Base-by-base conservation (phyloP, 768 basidiomycete genomes). In the Stropharia rugosoannulata region DNA sequence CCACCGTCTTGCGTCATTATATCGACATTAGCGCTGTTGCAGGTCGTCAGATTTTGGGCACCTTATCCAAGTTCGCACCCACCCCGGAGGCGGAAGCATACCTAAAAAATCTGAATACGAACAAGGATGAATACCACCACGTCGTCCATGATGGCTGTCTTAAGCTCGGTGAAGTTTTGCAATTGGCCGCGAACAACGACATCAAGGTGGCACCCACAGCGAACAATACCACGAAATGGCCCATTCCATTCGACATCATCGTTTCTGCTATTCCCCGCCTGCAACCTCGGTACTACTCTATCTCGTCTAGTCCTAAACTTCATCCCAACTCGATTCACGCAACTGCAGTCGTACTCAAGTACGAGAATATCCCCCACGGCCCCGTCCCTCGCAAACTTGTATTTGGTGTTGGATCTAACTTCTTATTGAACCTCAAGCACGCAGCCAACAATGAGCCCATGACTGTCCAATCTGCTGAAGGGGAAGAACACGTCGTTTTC, bases 241-340 rank as follows among this genome's bases (percentile, higher is more conserved):
- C 80, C 9, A 96, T 98, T 62, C 96, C 97, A 47, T 97, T 99
- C 70, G 97, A 99, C 69, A 89, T 95, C 69, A 87, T 99, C 61
- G 87, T 99, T 51, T 98, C 95, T 6, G 87, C 90, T 49, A 87
- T 96, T 56, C 85, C 93, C 38, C 93, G 97, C 60, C 83, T 99
- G 16, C 96, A 98, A 69, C 95, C 97, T 35, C 89, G 97, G 54
- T 99, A 91, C 77, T 99, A 96, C 73, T 99, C 97, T 35, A 98
- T 99, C 70, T 98, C 97, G 8, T 98, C 95, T 16, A 94, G 92
- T 59, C 95, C 97, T 41, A 98, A 98, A 70, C 76, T 98, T 9
- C 69, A 93, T 70, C 84, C 95, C n/a, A 85, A 82, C 57, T 77
- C 89, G 7, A 93, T 99, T 62, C 97, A 99, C 71, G 87, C 95